Base-by-base conservation (phyloP, 2,329 filamentous ascomycete genomes). In the Rhynchosporium agropyri region DNA sequence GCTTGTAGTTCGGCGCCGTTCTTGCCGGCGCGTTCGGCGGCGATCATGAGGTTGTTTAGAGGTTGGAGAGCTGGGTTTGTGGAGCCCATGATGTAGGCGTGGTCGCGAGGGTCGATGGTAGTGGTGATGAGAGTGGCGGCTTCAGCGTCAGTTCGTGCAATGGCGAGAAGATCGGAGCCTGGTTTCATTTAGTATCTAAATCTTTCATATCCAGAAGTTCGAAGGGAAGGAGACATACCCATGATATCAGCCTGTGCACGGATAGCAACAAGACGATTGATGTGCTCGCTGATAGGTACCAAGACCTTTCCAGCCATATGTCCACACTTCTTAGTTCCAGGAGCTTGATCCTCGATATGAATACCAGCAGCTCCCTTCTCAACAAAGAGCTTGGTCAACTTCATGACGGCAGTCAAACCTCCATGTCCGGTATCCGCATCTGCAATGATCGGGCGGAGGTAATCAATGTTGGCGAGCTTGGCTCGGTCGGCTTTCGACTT, bases 271-370 rank as follows among this genome's bases (percentile, higher is more conserved):
- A 99, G 84, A 61, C 95, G 89, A 82, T 97, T 98, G 80, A 98
- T 97, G 81, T 99, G 95, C 81, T 99, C 95, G 78, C 87, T 91
- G 75, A 97, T 96, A 57, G 95, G 95, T 58, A 99, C 95, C 65
- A 99, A 83, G 49, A 98, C 95, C 81, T 98, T 98, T 74, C 95
- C 95, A 69, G 95, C 95, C 95, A 98, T 98, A 80, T 98, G 95
- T 67, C 95, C 95, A 77, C 95, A 99, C 85, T 99, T 99, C 86
- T 99, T 99, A 56, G 95, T 98, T 60, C 95, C 95, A 3, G 95
- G 94, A 3, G 95, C 94, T 79, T 98, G 95, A 77, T 99, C 95
- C 79, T 99, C 95, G 71, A 99, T 97, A 79, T 99, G 95, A 74
- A 99, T 97, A 69, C 95, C 95, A 48, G 95, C 95, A 51, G 95